Conservation (phyloP, 495 filamentous ascomycete genomes). For the Penicillium dipodomyicola region DNA sequence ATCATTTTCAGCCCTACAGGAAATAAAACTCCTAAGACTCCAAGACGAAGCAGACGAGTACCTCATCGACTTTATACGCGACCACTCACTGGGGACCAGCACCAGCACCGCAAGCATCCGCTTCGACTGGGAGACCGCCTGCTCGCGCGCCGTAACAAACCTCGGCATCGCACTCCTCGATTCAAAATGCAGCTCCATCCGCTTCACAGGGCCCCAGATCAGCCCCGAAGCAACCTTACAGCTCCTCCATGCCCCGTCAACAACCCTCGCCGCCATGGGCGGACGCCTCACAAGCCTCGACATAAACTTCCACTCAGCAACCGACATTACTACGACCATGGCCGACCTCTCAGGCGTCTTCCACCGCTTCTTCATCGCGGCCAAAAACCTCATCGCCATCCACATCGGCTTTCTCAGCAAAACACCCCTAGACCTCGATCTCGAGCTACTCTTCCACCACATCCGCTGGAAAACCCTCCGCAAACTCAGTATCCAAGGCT, state of each 20-base stretch:
- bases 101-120: constrained; percentile 25
- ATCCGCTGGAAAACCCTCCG: constrained; percentile 60
- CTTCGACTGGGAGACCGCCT: constrained; percentile 63
- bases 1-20: constrained; percentile 59
- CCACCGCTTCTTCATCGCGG: constrained; percentile 54
- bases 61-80: constrained; percentile 44
- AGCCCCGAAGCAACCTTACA: constrained; percentile 57
- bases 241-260: constrained; percentile 46
- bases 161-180: constrained; percentile 56
- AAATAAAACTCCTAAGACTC: constrained; percentile 63
- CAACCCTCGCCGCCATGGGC: constrained; percentile 51
- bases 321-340: constrained; percentile 55
- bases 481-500: constrained; percentile 63
- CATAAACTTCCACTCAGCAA: constrained; percentile 57
- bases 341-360: constrained; percentile 54
- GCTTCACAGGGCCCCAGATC: constrained; percentile 64
- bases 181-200: constrained; percentile 53
- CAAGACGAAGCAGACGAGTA: constrained; percentile 57
- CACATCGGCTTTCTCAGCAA: constrained; percentile 64
- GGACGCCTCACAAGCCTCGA: constrained; percentile 57
- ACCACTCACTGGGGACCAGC: constrained; percentile 10
- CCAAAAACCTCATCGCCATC: constrained; percentile 59
- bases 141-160: constrained; percentile 58
- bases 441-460: constrained; percentile 62
- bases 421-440: constrained; percentile 52